phyloP scores from a whole-genome alignment of 192 early-diverging fungal genomes.

The Linnemannia hyalina region DNA sequence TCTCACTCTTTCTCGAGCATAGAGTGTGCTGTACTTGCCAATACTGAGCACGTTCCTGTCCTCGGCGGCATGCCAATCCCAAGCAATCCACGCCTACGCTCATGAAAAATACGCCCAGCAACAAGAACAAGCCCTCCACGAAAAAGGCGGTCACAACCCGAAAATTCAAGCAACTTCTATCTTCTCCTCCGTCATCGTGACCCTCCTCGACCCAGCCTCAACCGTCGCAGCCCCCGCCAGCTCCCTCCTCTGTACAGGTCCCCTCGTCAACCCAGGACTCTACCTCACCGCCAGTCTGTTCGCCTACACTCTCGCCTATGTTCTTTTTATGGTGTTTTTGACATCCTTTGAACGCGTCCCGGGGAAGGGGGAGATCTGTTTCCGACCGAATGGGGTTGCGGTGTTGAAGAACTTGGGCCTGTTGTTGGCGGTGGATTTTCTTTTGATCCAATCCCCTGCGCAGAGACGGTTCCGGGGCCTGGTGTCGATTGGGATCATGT shows the following conservation, averaged over 20 bases:
- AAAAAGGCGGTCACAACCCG: background rate
- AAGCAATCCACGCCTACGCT: constrained; percentile 47
- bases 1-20: background rate
- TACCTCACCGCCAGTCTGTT: constrained; percentile 72
- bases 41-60: constrained; percentile 55
- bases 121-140: constrained; percentile 18
- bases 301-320: constrained; percentile 73
- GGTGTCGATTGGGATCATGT: constrained; percentile 74
- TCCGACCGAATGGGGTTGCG: constrained; percentile 78
- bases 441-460: constrained; percentile 71
- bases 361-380: constrained; percentile 76
- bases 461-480: constrained; percentile 73
- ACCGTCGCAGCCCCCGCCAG: constrained; percentile 3
- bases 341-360: constrained; percentile 81
- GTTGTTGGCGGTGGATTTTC: constrained; percentile 75
- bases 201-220: constrained; percentile 37
- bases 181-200: constrained; percentile 15
- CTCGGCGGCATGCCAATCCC: constrained; percentile 45
- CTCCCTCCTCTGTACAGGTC: constrained; percentile 38
- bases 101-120: constrained; percentile 18
- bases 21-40: constrained; percentile 61
- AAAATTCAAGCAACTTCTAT: background rate
- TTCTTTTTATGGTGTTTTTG: constrained; percentile 76
- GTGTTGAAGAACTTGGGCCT: constrained; percentile 82
- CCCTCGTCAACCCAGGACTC: constrained; percentile 63